Conservation (phyloP, 2,329 filamentous ascomycete species). For the Hypocreales sp. region DNA sequence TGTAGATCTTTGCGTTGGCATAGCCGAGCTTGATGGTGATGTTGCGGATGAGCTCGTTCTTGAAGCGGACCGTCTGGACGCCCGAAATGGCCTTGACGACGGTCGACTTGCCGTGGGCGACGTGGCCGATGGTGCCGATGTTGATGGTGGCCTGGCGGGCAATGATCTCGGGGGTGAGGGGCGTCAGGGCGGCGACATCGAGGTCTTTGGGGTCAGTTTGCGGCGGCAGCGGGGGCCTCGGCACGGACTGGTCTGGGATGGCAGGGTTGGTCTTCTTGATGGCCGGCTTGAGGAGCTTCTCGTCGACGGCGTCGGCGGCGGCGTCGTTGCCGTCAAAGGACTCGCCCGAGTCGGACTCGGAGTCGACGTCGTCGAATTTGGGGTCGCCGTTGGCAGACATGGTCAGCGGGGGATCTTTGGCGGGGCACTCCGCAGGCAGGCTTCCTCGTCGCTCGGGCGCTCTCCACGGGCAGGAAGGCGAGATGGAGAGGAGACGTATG, state of each 20-base stretch:
- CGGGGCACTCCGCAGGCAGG: constrained; percentile 14
- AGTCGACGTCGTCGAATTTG: constrained; percentile 60
- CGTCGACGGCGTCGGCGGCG: constrained; percentile 39
- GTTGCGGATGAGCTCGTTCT: constrained; percentile 98
- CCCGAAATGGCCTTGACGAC: constrained; percentile 99
- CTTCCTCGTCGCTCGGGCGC: no score
- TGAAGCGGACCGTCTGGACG: constrained; percentile 97
- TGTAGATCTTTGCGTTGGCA: constrained; percentile 98
- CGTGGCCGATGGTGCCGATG: constrained; percentile 95
- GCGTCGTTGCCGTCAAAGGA: constrained; percentile 44
- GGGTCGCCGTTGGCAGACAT: constrained; percentile 44
- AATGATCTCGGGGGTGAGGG: constrained; percentile 92
- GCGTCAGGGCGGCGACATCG: constrained; percentile 65
- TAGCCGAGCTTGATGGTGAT: constrained; percentile 99
- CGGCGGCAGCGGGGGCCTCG: constrained; percentile 48
- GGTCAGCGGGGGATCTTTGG: constrained; percentile 9
- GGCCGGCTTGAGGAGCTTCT: constrained; percentile 65
- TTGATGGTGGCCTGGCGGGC: constrained; percentile 97
- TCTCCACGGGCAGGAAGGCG: not conserved
- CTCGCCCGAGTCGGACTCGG: constrained; percentile 52
- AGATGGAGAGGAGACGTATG: no score
- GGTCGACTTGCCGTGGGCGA: constrained; percentile 97
- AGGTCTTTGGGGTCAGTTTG: constrained; percentile 88
- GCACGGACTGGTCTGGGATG: constrained; percentile 39
- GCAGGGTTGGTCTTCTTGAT: constrained; percentile 57